Conservation (phyloP, 345 rosid genomes). For the Salix caprea region DNA sequence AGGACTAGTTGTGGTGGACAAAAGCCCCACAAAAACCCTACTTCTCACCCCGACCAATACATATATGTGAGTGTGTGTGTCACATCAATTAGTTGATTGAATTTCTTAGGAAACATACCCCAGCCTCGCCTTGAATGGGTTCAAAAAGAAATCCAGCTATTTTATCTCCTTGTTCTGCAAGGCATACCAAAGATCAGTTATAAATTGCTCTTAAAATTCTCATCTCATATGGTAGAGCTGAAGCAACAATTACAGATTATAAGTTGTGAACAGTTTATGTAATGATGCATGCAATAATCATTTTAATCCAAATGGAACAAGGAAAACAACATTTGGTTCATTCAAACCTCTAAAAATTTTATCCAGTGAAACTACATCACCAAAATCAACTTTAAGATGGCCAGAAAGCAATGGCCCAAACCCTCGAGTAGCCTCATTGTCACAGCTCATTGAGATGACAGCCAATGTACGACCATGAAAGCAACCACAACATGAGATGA, state of each 20-base stretch:
- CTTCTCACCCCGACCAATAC: too few species aligned
- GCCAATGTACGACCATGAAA: constrained; percentile 97
- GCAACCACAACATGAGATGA: constrained; percentile 96
- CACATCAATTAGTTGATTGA: background rate
- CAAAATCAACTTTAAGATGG: constrained; percentile 92
- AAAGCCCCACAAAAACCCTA: too few species aligned
- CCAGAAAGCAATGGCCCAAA: constrained; percentile 92
- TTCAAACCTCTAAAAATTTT: constrained; percentile 63
- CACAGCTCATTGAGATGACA: constrained; percentile 97
- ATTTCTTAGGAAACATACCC: constrained; percentile 48
- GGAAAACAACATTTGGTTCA: background rate
- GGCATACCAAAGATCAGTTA: constrained; percentile 13
- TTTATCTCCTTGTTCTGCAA: constrained; percentile 63
- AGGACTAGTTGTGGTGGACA: too few species aligned
- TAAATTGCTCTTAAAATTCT: background rate
- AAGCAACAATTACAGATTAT: background rate
- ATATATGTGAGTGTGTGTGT: too few species aligned
- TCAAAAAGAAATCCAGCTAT: constrained; percentile 95
- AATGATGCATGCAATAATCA: constrained; percentile 1
- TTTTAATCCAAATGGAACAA: background rate
- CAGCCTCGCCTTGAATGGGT: constrained; percentile 99
- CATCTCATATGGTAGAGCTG: background rate
- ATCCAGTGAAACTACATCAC: constrained; percentile 68
- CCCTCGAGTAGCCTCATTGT: constrained; percentile 90
- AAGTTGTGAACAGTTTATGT: background rate